A percentile compares a stretch with the other conserved stretches of the same genome.
Evolutionary conservation across 176 grass and related monocot species (phyloP).

Genomic region (Puya raimondii): DNA sequence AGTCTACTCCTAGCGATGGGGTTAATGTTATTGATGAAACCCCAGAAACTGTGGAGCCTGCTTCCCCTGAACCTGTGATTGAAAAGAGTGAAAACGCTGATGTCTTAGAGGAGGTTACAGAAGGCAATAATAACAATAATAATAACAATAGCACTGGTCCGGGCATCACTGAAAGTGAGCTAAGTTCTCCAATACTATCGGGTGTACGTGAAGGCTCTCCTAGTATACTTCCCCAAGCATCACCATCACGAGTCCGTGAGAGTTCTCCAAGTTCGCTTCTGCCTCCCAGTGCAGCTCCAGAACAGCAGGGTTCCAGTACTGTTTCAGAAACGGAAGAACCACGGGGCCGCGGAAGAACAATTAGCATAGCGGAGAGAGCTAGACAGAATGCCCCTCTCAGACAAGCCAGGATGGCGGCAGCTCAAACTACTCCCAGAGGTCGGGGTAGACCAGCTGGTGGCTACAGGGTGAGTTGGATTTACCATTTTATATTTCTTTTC

Average conservation of each 20-base stretch:
- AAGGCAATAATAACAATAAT: conserved; percentile 14
- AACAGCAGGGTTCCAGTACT: conserved; percentile 23
- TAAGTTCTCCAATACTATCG: conserved; percentile 31
- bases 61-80: conserved; percentile 25
- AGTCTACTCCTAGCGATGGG: conserved; percentile 25
- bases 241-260: conserved; percentile 30
- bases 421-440: conserved; percentile 29
- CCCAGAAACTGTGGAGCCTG: conserved; percentile 19
- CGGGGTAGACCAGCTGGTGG: conserved; percentile 30
- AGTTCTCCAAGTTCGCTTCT: conserved; percentile 26
- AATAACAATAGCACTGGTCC: conserved; percentile 19
- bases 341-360: conserved; percentile 40
- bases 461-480: conserved; percentile 29
- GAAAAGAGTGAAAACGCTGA: conserved; percentile 35
- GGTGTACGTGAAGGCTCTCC: conserved; percentile 38
- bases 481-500: not conserved
- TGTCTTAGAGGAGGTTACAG: conserved; percentile 39
- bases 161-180: conserved; percentile 28
- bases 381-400: conserved; percentile 34
- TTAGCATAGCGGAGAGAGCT: conserved; percentile 47
- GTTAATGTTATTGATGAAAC: conserved; percentile 26
- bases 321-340: conserved; percentile 24
- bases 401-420: conserved; percentile 31
- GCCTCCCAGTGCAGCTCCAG: conserved; percentile 21
- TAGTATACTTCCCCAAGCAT: conserved; percentile 18